Conservation (phyloP, 495 filamentous ascomycete genomes). For the Xylona heveae region DNA sequence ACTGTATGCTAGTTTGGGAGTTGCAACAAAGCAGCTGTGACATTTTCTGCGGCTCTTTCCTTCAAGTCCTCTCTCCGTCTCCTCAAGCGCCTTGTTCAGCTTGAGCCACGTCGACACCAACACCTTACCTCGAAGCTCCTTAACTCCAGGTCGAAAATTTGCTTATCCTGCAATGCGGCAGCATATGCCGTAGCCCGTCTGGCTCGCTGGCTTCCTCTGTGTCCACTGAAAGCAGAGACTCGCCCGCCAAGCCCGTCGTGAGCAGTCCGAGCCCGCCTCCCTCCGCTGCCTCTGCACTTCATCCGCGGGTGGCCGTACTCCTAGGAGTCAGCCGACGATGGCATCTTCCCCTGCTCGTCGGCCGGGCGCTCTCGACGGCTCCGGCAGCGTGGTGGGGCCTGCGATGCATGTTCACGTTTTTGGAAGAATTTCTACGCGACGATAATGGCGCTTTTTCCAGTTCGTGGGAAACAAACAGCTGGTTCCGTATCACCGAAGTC, state of each 20-base stretch:
- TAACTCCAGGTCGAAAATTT: not conserved
- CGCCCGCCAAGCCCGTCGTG: constrained; percentile 1
- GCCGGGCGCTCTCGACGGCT: constrained; percentile 35
- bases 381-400: constrained; percentile 42
- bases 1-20: no score
- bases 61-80: no score
- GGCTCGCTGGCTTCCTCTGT: constrained; percentile 2
- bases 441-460: constrained; percentile 1
- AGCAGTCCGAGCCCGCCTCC: constrained; percentile 3
- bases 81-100: no score
- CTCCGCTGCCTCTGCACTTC: constrained; percentile 16
- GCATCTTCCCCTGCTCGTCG: constrained; percentile 38
- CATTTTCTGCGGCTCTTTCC: no score
- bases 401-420: constrained; percentile 34
- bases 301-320: constrained; percentile 43
- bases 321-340: constrained; percentile 39
- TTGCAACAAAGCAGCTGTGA: no score
- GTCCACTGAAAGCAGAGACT: not conserved
- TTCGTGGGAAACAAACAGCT: constrained; percentile 10
- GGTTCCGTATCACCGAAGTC: constrained; percentile 49
- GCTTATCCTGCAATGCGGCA: not conserved
- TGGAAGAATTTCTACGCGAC: constrained; percentile 27
- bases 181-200: not conserved
- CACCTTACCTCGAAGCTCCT: no score
- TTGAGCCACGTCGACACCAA: no score